Base-by-base conservation (phyloP, 1,284 basidiomycete species). In the Rhodotorula sp. region DNA sequence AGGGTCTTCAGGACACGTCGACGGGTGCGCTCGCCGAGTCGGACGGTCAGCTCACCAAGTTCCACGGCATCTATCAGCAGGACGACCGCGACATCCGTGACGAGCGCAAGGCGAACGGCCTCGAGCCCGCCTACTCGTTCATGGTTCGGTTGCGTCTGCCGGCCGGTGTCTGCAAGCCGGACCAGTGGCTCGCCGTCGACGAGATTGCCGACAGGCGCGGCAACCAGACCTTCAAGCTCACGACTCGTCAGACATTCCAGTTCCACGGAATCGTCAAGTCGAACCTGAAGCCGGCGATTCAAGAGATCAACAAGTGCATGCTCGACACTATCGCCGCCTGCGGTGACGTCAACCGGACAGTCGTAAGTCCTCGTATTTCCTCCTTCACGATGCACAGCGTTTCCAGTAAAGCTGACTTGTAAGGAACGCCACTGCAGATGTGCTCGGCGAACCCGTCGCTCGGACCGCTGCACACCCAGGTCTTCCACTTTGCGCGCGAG, bases 121-220 rank as follows among this genome's bases (percentile, higher is more conserved):
- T 92, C 49, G 95, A 99, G 82, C 94, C 93, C 46, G 95, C 96
- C 1, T 99, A 91, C 83, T 87, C 89, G 78, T 99, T 99, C 86
- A 99, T 99, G 96, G 97, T 99, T 79, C 93, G 95, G 75, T 91
- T 93, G 62, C 87, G 95, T 68, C 90, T 97, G 85, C 95, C 95
- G 60, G 95, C 90, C 75, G 95, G 95, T 77, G 94, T 99, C 44
- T 96, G 94, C 81, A 86, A 85, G 44, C 89, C 95, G 17, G 82
- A 87, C 67, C 95, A 99, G 83, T 99, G 96, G 96, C 83, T 95
- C 66, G 87, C 90, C 78, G 92, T 99, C 87, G 93, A 98, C 83
- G 88, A 89, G 76, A 97, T 99, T 75, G 88, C 94, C 68, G 95
- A 97, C 79, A 91, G 95, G 82, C 93, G 95, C 81, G 95, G 93